Percentiles rank a stretch among this genome's conserved stretches.
phyloP scores from a whole-genome alignment of 2,329 filamentous ascomycete species.

The Exophiala xenobiotica region DNA sequence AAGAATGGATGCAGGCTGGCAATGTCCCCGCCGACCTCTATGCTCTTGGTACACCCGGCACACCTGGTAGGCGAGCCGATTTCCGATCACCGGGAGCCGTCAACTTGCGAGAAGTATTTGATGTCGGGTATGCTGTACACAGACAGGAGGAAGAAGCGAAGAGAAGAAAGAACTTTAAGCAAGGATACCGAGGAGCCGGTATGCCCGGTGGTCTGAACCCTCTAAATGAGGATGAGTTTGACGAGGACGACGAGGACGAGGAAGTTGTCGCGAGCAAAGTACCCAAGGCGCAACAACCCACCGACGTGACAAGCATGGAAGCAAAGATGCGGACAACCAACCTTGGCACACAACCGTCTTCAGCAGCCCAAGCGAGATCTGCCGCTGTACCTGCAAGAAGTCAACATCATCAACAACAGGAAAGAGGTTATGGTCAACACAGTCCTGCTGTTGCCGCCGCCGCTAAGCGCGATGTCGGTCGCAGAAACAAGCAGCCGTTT shows the following conservation, averaged over 20 bases:
- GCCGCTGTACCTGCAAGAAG: slow-evolving; percentile 40
- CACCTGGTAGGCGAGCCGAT: slow-evolving; percentile 67
- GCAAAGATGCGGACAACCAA: slow-evolving; percentile 83
- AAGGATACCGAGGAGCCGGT: slow-evolving; percentile 63
- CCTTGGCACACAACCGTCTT: slow-evolving; percentile 58
- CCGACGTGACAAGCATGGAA: slow-evolving; percentile 72
- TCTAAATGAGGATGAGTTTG: slow-evolving; percentile 64
- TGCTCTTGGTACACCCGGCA: slow-evolving; percentile 53
- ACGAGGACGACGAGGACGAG: slow-evolving; percentile 62
- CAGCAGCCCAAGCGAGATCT: slow-evolving; percentile 63
- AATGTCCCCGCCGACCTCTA: slow-evolving; percentile 54
- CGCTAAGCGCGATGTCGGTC: slow-evolving; percentile 75
- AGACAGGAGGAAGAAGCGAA: slow-evolving; percentile 95
- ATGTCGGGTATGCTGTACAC: slow-evolving; percentile 97
- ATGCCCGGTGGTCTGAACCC: slow-evolving; percentile 60
- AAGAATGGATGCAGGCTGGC: slow-evolving; percentile 49
- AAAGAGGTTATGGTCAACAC: slow-evolving; percentile 82
- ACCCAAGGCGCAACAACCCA: slow-evolving; percentile 60
- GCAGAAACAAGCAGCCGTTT: slow-evolving; percentile 75
- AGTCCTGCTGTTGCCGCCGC: slow-evolving; percentile 80
- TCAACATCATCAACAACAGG: slow-evolving; percentile 46
- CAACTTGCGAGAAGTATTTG: slow-evolving; percentile 94
- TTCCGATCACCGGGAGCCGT: slow-evolving; percentile 94
- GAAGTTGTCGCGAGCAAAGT: slow-evolving; percentile 57
- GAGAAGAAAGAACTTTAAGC: slow-evolving; percentile 76